A percentile compares a stretch with the other conserved stretches of the same genome.
These are phyloP conservation scores for Sugiyamaella valdiviana DNA, from an alignment of 805 yeast genomes.

Conservation along the genomic window DNA sequence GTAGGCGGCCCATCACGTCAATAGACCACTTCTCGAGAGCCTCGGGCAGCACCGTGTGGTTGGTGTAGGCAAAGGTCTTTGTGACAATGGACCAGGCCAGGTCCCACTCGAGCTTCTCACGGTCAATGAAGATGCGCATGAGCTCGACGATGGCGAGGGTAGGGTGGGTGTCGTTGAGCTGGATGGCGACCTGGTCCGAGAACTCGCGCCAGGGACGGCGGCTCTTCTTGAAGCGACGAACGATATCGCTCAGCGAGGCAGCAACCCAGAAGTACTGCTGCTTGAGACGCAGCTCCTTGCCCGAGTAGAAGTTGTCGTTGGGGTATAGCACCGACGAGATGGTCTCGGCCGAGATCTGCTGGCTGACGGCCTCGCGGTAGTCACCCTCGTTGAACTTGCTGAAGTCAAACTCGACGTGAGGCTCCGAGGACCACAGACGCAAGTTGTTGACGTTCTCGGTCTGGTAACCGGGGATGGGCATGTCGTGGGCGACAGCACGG, in stretches of 20 bases:
- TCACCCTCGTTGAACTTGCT: constrained; percentile 88
- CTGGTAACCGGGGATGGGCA: constrained; percentile 82
- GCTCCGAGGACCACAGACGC: constrained; percentile 85
- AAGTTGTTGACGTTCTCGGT: constrained; percentile 80
- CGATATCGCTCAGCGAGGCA: constrained; percentile 85
- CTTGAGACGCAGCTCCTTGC: constrained; percentile 85
- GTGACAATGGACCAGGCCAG: constrained; percentile 82
- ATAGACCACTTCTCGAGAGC: constrained; percentile 96
- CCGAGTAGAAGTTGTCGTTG: constrained; percentile 85
- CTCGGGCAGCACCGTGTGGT: constrained; percentile 92
- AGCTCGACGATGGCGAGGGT: constrained; percentile 85
- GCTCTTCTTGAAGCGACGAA: constrained; percentile 80
- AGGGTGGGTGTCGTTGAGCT: constrained; percentile 92
- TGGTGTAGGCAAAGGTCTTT: constrained; percentile 81
- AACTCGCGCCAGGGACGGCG: constrained; percentile 73
- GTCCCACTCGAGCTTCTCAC: constrained; percentile 76
- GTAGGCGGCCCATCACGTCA: constrained; percentile 63
- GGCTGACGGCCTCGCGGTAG: constrained; percentile 72
- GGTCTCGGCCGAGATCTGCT: constrained; percentile 84
- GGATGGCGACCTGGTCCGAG: constrained; percentile 83
- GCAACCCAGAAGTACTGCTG: constrained; percentile 98
- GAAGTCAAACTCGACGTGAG: constrained; percentile 87
- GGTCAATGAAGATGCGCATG: constrained; percentile 77
- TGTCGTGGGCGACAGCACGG: constrained; percentile 83
- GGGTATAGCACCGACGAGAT: constrained; percentile 91